Percentiles rank a stretch among this genome's conserved stretches.
These are phyloP conservation scores for Talaromyces amestolkiae DNA, from an alignment of 2,329 filamentous ascomycete genomes.

Conservation along the genomic window DNA sequence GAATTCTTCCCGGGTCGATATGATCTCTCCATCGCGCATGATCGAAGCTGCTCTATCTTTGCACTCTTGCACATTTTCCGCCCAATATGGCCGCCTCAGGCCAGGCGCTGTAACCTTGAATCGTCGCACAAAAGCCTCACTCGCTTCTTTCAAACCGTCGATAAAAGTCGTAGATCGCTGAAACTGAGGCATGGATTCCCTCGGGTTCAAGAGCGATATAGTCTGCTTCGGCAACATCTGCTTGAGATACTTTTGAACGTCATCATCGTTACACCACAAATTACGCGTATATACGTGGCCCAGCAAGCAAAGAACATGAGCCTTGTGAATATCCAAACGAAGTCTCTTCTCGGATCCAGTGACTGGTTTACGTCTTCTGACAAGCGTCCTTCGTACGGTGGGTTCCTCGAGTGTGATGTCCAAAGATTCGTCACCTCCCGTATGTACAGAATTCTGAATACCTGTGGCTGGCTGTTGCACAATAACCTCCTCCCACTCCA, in stretches of 20 bases:
- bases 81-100: constrained; percentile 70
- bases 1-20: constrained; percentile 71
- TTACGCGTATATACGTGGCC: constrained; percentile 76
- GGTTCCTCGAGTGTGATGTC: constrained; percentile 40
- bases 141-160: constrained; percentile 70
- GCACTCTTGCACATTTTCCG: constrained; percentile 62
- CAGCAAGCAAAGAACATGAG: constrained; percentile 79
- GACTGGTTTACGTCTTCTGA: constrained; percentile 50
- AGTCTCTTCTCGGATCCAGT: constrained; percentile 57
- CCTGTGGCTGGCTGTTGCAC: constrained; percentile 36
- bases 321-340: constrained; percentile 77
- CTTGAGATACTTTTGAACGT: constrained; percentile 64
- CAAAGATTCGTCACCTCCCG: constrained; percentile 28
- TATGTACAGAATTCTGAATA: constrained; percentile 22
- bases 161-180: constrained; percentile 73
- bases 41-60: constrained; percentile 58
- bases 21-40: constrained; percentile 63
- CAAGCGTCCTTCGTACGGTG: constrained; percentile 25
- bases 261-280: constrained; percentile 78
- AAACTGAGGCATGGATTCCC: constrained; percentile 67
- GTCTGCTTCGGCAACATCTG: constrained; percentile 65
- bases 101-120: constrained; percentile 73
- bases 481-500: constrained; percentile 48
- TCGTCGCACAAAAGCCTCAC: constrained; percentile 64
- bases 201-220: constrained; percentile 66